Conservation (phyloP, 2,329 filamentous ascomycete genomes). For the Arthroderma sp. region DNA sequence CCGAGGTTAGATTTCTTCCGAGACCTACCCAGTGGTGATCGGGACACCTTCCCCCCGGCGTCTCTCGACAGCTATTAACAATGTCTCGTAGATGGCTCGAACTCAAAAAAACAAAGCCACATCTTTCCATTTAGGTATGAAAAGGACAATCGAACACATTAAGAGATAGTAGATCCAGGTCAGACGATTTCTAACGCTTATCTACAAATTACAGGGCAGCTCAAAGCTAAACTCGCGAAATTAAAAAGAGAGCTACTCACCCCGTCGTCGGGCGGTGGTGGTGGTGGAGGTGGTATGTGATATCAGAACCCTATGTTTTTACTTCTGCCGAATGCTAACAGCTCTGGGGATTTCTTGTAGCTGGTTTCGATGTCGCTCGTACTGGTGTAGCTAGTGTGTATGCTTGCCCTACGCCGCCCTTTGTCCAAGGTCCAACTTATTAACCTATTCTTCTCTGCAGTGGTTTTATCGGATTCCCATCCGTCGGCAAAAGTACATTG, state of each 20-base stretch:
- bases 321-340: constrained; percentile 1
- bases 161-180: background rate
- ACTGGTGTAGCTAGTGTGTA: constrained; percentile 89
- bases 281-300: constrained; percentile 50
- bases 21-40: background rate
- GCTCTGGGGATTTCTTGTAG: constrained; percentile 13
- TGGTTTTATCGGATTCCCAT: constrained; percentile 96
- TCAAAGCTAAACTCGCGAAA: constrained; percentile 97
- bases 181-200: background rate
- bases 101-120: constrained; percentile 98
- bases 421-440: background rate
- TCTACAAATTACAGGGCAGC: constrained; percentile 43
- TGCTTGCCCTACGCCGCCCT: constrained; percentile 17
- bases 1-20: constrained; percentile 53
- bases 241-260: constrained; percentile 91
- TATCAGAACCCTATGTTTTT: background rate
- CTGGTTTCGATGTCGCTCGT: constrained; percentile 92
- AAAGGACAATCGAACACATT: background rate
- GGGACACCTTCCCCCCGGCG: background rate
- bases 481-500: constrained; percentile 93
- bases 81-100: constrained; percentile 60
- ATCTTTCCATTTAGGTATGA: constrained; percentile 68
- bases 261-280: constrained; percentile 63
- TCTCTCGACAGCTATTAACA: constrained; percentile 10
- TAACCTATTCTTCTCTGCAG: constrained; percentile 13